phyloP scores from a whole-genome alignment of 2,329 filamentous ascomycete genomes.

The Coleophoma cylindrospora region DNA sequence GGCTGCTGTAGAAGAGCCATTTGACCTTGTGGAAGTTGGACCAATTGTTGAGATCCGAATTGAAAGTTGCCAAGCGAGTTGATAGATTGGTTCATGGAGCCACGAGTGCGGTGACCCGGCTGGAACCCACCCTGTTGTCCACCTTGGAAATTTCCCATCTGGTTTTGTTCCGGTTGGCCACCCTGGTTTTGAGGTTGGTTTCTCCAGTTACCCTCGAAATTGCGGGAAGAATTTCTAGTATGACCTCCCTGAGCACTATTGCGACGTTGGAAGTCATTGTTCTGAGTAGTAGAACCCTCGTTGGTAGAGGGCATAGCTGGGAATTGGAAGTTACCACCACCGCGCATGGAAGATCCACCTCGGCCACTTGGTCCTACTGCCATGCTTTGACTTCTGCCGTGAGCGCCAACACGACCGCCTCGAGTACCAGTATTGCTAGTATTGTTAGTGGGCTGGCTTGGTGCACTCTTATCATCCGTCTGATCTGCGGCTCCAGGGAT shows the following conservation, averaged over 20 bases:
- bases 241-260: conserved; percentile 64
- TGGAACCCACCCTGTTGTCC: conserved; percentile 72
- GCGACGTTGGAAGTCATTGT: conserved; percentile 67
- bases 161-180: conserved; percentile 44
- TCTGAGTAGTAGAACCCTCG: conserved; percentile 41
- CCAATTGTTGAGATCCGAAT: conserved; percentile 80
- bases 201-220: conserved; percentile 98
- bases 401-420: conserved; percentile 51
- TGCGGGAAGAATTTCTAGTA: conserved; percentile 76
- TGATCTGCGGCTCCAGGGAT: conserved; percentile 60
- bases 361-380: conserved; percentile 67
- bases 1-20: conserved; percentile 73
- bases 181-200: conserved; percentile 49
- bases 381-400: conserved; percentile 88
- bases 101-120: conserved; percentile 82
- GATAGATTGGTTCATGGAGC: conserved; percentile 82
- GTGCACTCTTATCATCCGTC: conserved; percentile 17
- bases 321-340: conserved; percentile 70
- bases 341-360: conserved; percentile 52
- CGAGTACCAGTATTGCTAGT: conserved; percentile 25
- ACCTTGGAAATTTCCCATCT: conserved; percentile 63
- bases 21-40: conserved; percentile 79
- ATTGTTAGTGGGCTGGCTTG: conserved; percentile 9
- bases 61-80: conserved; percentile 82
- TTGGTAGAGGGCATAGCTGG: conserved; percentile 47